phyloP scores from a whole-genome alignment of 202 grass and related monocot species.

The Alloteropsis angusta region DNA sequence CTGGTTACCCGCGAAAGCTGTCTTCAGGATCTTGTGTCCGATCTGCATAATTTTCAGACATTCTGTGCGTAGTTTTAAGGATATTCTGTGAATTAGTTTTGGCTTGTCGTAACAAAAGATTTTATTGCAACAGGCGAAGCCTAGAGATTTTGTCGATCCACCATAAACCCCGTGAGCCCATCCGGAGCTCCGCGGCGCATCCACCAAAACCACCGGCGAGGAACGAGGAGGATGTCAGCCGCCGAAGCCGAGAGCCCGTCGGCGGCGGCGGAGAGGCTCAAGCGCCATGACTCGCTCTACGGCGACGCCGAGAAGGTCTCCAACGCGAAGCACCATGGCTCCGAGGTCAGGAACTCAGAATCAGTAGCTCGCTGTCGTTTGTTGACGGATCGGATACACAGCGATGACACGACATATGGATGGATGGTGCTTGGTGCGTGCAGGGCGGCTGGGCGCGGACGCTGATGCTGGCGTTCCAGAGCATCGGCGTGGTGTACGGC shows the following conservation, averaged over 20 bases:
- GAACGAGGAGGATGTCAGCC: neutral
- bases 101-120: neutral
- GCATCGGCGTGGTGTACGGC: conserved; percentile 69
- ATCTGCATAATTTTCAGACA: neutral
- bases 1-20: too few species aligned
- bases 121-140: conserved; percentile 15
- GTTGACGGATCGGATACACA: neutral
- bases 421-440: neutral
- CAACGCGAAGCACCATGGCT: conserved; percentile 19
- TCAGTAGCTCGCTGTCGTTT: neutral
- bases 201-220: neutral
- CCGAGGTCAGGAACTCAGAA: conserved; percentile 8
- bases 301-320: conserved; percentile 44
- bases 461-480: conserved; percentile 65
- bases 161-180: neutral
- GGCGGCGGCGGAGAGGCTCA: neutral
- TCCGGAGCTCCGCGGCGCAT: neutral
- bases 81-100: neutral
- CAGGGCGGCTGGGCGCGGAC: conserved; percentile 46
- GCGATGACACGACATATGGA: neutral
- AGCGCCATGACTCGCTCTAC: conserved; percentile 41
- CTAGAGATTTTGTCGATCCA: neutral
- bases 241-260: neutral
- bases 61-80: neutral
- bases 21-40: neutral